Conservation (phyloP, 495 filamentous ascomycete species). For the Neurospora cerealis region DNA sequence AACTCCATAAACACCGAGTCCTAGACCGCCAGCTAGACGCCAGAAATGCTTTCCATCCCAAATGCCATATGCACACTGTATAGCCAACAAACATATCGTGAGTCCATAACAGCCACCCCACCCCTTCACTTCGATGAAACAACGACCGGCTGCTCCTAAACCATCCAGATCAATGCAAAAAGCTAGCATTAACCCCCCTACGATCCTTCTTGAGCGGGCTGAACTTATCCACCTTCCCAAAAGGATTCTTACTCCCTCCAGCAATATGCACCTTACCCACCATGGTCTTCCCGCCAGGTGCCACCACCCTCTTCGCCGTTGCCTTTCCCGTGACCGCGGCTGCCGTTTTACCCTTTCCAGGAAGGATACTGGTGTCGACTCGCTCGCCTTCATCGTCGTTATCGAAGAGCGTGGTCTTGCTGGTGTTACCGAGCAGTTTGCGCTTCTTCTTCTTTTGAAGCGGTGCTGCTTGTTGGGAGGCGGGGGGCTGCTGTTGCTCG, state of each 20-base stretch:
- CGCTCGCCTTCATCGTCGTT: conserved; percentile 56
- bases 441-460: conserved; percentile 62
- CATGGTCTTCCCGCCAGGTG: conserved; percentile 9
- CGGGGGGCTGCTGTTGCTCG: neutral
- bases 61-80: conserved; percentile 1
- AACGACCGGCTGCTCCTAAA: neutral
- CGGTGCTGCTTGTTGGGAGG: conserved; percentile 9
- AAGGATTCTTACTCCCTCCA: conserved; percentile 28
- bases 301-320: conserved; percentile 22
- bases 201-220: conserved; percentile 76
- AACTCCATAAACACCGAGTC: neutral
- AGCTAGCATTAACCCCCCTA: conserved; percentile 45
- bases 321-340: neutral
- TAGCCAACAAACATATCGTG: neutral
- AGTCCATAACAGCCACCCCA: neutral
- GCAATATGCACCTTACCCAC: conserved; percentile 5
- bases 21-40: neutral
- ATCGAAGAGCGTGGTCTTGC: conserved; percentile 54
- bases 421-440: conserved; percentile 54
- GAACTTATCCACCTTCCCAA: conserved; percentile 43
- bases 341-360: conserved; percentile 8
- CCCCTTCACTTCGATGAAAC: neutral
- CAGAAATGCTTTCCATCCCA: conserved; percentile 1
- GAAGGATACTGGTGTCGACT: conserved; percentile 22
- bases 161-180: conserved; percentile 29